Conservation (phyloP, 2,329 filamentous ascomycete genomes). For the Pseudocercospora vitis region DNA sequence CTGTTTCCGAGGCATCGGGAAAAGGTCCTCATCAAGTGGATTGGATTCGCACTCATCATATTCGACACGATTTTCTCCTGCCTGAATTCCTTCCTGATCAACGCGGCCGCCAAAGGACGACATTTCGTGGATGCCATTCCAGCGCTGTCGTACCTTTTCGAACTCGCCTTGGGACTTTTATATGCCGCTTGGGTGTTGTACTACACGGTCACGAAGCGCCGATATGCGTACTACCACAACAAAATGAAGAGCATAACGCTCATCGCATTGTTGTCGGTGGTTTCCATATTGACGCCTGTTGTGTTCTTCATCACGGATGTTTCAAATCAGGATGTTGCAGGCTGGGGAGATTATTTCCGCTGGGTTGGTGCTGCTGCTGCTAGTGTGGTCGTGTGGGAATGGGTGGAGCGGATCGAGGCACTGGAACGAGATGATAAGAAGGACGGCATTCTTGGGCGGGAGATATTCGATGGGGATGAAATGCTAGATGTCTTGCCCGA, state of each 20-base stretch:
- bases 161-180: conserved; percentile 78
- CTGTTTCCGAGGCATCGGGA: conserved; percentile 95
- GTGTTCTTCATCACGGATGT: conserved; percentile 94
- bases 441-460: conserved; percentile 84
- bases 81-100: conserved; percentile 77
- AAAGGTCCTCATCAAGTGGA: conserved; percentile 98
- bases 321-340: conserved; percentile 77
- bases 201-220: conserved; percentile 86
- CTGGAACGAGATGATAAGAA: conserved; percentile 91
- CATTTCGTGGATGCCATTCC: conserved; percentile 88
- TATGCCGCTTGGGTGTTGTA: conserved; percentile 95
- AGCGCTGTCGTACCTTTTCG: conserved; percentile 86
- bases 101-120: conserved; percentile 58
- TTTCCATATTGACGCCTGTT: conserved; percentile 82
- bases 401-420: conserved; percentile 93
- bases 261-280: conserved; percentile 73
- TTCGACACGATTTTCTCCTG: conserved; percentile 89
- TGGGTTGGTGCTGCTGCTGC: conserved; percentile 96
- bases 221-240: conserved; percentile 85
- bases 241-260: conserved; percentile 87
- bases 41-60: conserved; percentile 88
- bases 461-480: conserved; percentile 92
- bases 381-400: conserved; percentile 97
- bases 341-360: conserved; percentile 91
- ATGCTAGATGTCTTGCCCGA: conserved; percentile 72